A percentile compares a stretch with the other conserved stretches of the same genome.
Evolutionary conservation across 768 basidiomycete genomes (phyloP).

Genomic region (Russula ochroleuca): DNA sequence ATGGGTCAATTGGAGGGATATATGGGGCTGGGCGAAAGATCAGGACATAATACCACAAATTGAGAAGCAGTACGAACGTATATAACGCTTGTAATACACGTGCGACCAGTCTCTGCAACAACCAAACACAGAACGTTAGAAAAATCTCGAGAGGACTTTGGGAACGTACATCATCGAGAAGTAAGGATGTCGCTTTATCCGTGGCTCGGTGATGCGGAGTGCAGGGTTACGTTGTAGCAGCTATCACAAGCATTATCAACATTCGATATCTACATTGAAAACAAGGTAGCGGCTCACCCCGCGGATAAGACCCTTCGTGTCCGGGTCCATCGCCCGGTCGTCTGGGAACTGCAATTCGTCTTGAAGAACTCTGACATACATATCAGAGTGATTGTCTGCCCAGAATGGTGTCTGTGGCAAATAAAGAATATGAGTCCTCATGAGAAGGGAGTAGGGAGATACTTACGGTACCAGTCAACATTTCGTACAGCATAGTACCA

Average conservation of each 20-base stretch:
- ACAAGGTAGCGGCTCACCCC: conserved; percentile 54
- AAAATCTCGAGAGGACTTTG: conserved; percentile 40
- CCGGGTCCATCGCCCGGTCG: conserved; percentile 84
- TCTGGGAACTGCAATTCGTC: conserved; percentile 88
- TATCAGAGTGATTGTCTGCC: conserved; percentile 89
- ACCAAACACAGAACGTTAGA: conserved; percentile 22
- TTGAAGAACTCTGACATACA: conserved; percentile 90
- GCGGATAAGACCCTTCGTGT: conserved; percentile 92
- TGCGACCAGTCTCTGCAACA: conserved; percentile 80
- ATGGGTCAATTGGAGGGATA: conserved; percentile 86
- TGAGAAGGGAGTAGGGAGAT: conserved; percentile 9
- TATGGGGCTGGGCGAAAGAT: conserved; percentile 62
- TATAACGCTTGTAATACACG: conserved; percentile 92
- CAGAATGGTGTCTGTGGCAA: conserved; percentile 76
- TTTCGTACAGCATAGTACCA: conserved; percentile 97
- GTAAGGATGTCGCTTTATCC: conserved; percentile 92
- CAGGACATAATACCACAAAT: conserved; percentile 15
- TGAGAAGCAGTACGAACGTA: conserved; percentile 54
- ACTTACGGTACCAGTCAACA: conserved; percentile 92
- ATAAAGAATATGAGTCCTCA: not conserved
- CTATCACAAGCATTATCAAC: conserved; percentile 33
- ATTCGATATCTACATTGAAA: not conserved
- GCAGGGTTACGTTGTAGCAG: conserved; percentile 90
- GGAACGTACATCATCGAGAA: conserved; percentile 70
- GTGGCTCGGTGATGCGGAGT: conserved; percentile 85